Evolutionary conservation across 2,329 filamentous ascomycete species (phyloP), one percentile per base, ranked within the genome.

Genomic region (Monilinia fructigena): DNA sequence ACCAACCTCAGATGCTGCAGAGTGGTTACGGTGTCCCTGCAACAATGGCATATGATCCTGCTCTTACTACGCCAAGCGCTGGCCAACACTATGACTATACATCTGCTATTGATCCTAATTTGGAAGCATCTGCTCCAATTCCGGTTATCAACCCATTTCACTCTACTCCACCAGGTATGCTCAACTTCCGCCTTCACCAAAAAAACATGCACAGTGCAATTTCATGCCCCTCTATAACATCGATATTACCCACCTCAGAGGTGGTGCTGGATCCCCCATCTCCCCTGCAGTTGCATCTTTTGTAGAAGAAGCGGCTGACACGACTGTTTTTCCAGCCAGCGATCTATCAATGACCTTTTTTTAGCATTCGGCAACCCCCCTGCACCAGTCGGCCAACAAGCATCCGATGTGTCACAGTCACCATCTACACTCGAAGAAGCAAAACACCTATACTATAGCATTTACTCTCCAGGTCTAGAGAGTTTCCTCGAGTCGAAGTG

Each of bases 401-500:
- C 80, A 73, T 77, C 80, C 75, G 77, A 83, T 73, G 55, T 79
- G 77, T 63, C 80, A 7, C 76, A 78, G 38, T 75, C 77, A 8
- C 78, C 78, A 67, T 81, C 82, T 45, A 79, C 77, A 28, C 74
- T 91, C 60, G 85, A 88, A 72, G 88, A 92, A 75, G 86, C 92
- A 67, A 87, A 86, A 70, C 85, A 85, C 68, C 80, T 94, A 20
- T 96, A 91, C 77, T 84, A 86, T 72, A 88, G 89, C 70, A 88
- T 92, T 70, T 96, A 95, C 76, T 89, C 88, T 4, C 85, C 84
- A 1, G 89, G 87, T 10, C 84, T 95, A 56, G 88, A 91, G 77
- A 84, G 85, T 60, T 89, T 95, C 69, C 85, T 96, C 69, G 93
- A 97, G 77, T 91, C 92, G 8, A 84, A 83, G 38, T 98, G 93